These are phyloP conservation scores for Trypanosoma grayi DNA, from an alignment of 208 protist genomes.

Conservation along the genomic window DNA sequence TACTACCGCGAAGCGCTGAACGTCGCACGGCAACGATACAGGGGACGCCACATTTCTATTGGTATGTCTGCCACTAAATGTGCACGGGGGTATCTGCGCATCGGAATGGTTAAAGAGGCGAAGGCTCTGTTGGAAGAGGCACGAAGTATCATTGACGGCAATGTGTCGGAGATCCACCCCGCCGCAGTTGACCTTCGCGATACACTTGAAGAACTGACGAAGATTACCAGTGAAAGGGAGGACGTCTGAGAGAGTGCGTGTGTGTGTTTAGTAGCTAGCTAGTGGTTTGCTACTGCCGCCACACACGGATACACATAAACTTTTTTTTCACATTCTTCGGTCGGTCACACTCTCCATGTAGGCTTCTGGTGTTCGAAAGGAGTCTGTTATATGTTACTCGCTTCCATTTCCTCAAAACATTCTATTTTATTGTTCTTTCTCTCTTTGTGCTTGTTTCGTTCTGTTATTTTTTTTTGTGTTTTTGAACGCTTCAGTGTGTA, in stretches of 20 bases:
- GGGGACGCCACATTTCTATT: constrained; percentile 60
- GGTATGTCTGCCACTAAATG: constrained; percentile 58
- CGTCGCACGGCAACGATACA: constrained; percentile 62
- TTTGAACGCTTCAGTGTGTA: too few relatives aligned
- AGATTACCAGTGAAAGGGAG: constrained; percentile 7
- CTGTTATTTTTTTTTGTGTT: neutral
- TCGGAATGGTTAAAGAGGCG: constrained; percentile 49
- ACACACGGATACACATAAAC: too few relatives aligned
- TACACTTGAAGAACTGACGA: constrained; percentile 32
- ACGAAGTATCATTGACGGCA: constrained; percentile 43
- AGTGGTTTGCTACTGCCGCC: too few relatives aligned
- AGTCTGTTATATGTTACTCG: too few relatives aligned
- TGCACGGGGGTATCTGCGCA: constrained; percentile 46
- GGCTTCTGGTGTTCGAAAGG: too few relatives aligned
- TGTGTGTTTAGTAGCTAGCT: too few relatives aligned
- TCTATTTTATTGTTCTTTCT: neutral
- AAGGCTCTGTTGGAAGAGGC: constrained; percentile 44
- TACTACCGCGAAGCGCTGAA: constrained; percentile 73
- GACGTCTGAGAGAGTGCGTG: neutral
- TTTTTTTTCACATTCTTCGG: too few relatives aligned
- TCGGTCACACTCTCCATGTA: too few relatives aligned
- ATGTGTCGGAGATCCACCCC: constrained; percentile 47
- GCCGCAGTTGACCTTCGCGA: constrained; percentile 36
- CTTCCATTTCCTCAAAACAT: too few relatives aligned
- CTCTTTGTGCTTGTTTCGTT: constrained; percentile 17